phyloP scores from a whole-genome alignment of 495 filamentous ascomycete species.

The Penicillium steckii region DNA sequence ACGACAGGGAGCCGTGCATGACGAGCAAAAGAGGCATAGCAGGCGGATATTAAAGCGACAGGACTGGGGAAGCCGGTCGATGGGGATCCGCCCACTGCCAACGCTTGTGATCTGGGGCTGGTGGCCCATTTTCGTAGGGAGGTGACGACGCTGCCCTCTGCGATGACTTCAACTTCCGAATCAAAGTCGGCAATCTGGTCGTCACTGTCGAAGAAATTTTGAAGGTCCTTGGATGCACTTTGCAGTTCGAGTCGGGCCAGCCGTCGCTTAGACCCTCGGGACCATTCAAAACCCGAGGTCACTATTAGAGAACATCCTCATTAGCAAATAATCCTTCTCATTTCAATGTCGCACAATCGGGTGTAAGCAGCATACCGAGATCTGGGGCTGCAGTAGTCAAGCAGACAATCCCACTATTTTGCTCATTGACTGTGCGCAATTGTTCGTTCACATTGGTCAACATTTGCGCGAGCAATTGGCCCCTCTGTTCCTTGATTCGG shows the following conservation, averaged over 20 bases:
- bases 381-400: constrained; percentile 37
- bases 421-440: constrained; percentile 25
- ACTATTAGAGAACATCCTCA: constrained; percentile 11
- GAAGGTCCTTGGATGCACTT: constrained; percentile 40
- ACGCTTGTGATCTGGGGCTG: constrained; percentile 35
- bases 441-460: constrained; percentile 24
- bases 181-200: constrained; percentile 38
- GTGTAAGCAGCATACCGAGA: constrained; percentile 30
- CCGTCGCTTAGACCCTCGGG: constrained; percentile 36
- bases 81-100: constrained; percentile 39
- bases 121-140: constrained; percentile 41
- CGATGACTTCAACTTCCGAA: constrained; percentile 27
- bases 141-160: constrained; percentile 33
- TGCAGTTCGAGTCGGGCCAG: constrained; percentile 42
- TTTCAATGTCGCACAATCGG: background rate
- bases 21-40: constrained; percentile 35
- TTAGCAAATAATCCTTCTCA: background rate
- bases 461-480: constrained; percentile 28
- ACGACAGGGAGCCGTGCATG: constrained; percentile 39
- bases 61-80: constrained; percentile 26
- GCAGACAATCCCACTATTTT: constrained; percentile 34
- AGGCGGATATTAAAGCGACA: constrained; percentile 39
- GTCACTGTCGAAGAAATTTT: constrained; percentile 43
- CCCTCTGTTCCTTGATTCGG: constrained; percentile 25
- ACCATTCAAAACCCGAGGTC: constrained; percentile 32